These are phyloP conservation scores for Penicillium palitans DNA, from an alignment of 2,329 filamentous ascomycete genomes.

Conservation along the genomic window DNA sequence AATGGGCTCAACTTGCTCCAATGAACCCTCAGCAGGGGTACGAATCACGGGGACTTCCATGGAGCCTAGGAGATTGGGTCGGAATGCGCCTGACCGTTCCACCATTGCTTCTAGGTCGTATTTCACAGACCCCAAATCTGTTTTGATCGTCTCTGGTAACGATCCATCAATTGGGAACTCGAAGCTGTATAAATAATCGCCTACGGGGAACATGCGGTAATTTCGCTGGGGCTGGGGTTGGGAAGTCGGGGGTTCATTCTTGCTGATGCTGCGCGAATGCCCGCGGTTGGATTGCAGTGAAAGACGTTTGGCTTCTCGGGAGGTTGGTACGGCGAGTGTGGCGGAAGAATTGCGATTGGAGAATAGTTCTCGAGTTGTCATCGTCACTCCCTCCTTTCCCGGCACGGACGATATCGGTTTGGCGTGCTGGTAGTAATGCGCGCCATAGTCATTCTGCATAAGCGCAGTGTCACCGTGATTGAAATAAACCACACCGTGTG, in stretches of 20 bases:
- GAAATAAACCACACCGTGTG: constrained; percentile 90
- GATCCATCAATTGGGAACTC: constrained; percentile 79
- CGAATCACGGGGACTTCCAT: constrained; percentile 84
- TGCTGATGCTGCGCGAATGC: constrained; percentile 81
- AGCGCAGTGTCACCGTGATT: constrained; percentile 54
- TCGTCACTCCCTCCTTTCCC: constrained; percentile 35
- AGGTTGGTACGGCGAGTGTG: constrained; percentile 47
- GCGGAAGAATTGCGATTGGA: constrained; percentile 42
- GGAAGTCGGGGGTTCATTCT: constrained; percentile 64
- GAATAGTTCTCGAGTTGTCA: constrained; percentile 38
- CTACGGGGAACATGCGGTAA: constrained; percentile 80
- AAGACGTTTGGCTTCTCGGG: constrained; percentile 62
- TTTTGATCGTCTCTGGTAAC: constrained; percentile 78
- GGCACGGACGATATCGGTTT: constrained; percentile 32
- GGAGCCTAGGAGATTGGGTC: constrained; percentile 77
- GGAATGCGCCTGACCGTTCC: constrained; percentile 85
- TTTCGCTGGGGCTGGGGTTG: constrained; percentile 70
- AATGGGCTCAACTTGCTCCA: constrained; percentile 90
- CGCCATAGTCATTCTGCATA: constrained; percentile 62
- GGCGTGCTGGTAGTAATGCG: constrained; percentile 61
- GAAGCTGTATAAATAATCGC: constrained; percentile 73
- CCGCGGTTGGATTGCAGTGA: constrained; percentile 78
- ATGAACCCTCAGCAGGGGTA: constrained; percentile 79
- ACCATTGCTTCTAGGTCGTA: constrained; percentile 85
- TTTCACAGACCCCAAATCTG: constrained; percentile 81